phyloP scores from a whole-genome alignment of 768 basidiomycete genomes.

The Trametes punicea region DNA sequence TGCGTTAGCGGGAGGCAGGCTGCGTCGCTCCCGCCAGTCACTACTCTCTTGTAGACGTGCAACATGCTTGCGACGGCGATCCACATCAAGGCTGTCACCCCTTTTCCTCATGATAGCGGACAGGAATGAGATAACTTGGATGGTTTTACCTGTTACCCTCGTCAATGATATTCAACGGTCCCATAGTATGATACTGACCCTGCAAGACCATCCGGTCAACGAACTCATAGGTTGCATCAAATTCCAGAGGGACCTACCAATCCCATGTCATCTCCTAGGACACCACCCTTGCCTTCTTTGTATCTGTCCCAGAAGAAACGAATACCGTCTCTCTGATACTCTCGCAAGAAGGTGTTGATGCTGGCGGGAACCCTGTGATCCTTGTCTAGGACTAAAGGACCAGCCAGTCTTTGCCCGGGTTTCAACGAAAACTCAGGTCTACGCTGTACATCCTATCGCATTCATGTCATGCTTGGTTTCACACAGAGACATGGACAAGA shows the following conservation, averaged over 20 bases:
- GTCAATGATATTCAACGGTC: not conserved
- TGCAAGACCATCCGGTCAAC: not conserved
- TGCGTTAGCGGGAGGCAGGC: constrained; percentile 61
- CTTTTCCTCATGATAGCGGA: constrained; percentile 89
- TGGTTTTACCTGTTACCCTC: constrained; percentile 69
- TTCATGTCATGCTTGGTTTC: not conserved
- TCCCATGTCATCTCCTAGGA: constrained; percentile 98
- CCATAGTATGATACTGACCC: not conserved
- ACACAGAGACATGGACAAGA: not conserved
- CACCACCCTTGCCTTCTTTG: constrained; percentile 61
- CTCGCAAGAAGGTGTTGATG: constrained; percentile 84
- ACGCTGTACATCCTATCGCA: constrained; percentile 37
- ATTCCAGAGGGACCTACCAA: constrained; percentile 39
- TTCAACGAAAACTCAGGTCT: constrained; percentile 54
- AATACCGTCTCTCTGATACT: constrained; percentile 87
- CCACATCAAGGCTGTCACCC: constrained; percentile 60
- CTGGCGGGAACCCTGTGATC: constrained; percentile 55
- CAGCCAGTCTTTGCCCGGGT: constrained; percentile 39
- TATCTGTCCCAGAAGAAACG: constrained; percentile 78
- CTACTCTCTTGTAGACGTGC: constrained; percentile 57
- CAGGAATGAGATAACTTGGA: constrained; percentile 87
- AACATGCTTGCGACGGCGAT: constrained; percentile 66
- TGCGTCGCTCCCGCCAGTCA: constrained; percentile 50
- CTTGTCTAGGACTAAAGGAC: constrained; percentile 51
- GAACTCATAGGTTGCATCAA: constrained; percentile 22